Evolutionary conservation across 306 rosid genomes (phyloP).

Genomic region (Castanea mollissima): DNA sequence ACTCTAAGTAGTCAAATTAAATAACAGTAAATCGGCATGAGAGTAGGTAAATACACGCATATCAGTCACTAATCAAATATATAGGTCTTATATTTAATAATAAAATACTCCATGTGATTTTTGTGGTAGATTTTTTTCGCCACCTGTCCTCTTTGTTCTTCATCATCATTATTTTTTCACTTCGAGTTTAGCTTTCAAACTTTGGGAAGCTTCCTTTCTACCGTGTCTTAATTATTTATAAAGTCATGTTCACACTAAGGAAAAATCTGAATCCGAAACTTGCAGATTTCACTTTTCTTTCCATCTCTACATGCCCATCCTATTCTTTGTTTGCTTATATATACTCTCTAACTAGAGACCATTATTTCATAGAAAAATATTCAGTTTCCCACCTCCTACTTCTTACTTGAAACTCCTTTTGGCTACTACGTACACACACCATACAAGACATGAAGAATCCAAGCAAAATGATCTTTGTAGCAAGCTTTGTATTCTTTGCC

Average conservation of each 20-base stretch:
- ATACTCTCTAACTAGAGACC: neutral
- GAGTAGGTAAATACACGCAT: no score
- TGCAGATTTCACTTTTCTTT: neutral
- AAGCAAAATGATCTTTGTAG: slow-evolving; percentile 10
- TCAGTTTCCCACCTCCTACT: neutral
- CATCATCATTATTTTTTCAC: no score
- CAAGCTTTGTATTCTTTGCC: slow-evolving; percentile 11
- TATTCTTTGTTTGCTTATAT: neutral
- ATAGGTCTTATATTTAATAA: no score
- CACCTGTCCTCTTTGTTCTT: no score
- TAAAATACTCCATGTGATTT: no score
- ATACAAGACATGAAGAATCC: slow-evolving; percentile 34
- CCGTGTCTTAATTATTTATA: neutral
- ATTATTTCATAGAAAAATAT: neutral
- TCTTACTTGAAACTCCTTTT: neutral
- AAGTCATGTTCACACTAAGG: neutral
- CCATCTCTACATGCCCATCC: no score
- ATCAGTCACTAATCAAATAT: no score
- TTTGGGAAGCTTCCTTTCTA: neutral
- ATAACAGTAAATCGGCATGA: no score
- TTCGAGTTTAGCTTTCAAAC: no score
- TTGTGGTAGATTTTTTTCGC: no score
- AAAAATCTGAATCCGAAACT: neutral
- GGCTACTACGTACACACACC: neutral
- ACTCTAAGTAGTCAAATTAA: no score